phyloP scores from a whole-genome alignment of 2,329 filamentous ascomycete species.

The Talaromyces sp. region DNA sequence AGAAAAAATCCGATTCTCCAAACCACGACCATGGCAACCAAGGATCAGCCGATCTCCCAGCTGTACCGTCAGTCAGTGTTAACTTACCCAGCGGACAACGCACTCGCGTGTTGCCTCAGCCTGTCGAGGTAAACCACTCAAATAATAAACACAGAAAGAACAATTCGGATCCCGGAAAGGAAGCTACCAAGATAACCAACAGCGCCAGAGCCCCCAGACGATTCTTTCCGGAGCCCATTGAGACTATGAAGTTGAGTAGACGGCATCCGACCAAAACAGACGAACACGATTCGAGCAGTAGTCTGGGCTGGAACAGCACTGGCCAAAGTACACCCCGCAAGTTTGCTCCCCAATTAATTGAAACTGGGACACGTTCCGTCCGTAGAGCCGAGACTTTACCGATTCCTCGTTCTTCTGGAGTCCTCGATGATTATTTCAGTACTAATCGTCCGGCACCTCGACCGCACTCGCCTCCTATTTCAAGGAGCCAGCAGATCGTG shows the following conservation, averaged over 20 bases:
- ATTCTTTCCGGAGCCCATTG: slow-evolving; percentile 30
- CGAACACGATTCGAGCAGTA: slow-evolving; percentile 4
- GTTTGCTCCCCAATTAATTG: slow-evolving; percentile 76
- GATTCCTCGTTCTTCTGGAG: slow-evolving; percentile 55
- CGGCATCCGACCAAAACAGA: slow-evolving; percentile 28
- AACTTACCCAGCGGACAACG: slow-evolving; percentile 6
- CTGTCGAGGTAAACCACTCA: slow-evolving; percentile 1
- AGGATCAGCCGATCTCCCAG: background rate
- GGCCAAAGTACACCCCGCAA: slow-evolving; percentile 30
- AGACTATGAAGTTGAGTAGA: slow-evolving; percentile 27
- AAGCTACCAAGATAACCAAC: background rate
- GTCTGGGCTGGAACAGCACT: slow-evolving; percentile 30
- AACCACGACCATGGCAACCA: background rate
- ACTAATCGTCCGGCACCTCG: background rate
- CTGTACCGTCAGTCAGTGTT: background rate
- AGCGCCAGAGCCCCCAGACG: slow-evolving; percentile 19
- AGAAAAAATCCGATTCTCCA: slow-evolving; percentile 20
- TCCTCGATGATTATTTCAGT: slow-evolving; percentile 62
- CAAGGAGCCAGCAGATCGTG: slow-evolving; percentile 34
- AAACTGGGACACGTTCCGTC: slow-evolving; percentile 68
- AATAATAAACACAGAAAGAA: slow-evolving; percentile 25
- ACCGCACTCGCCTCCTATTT: slow-evolving; percentile 1
- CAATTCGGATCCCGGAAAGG: slow-evolving; percentile 11
- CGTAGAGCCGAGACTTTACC: slow-evolving; percentile 56
- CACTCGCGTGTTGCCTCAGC: background rate